Evolutionary conservation across 2,329 filamentous ascomycete genomes (phyloP), one percentile per base, ranked within the genome.

Genomic region (Alternaria gaisen): DNA sequence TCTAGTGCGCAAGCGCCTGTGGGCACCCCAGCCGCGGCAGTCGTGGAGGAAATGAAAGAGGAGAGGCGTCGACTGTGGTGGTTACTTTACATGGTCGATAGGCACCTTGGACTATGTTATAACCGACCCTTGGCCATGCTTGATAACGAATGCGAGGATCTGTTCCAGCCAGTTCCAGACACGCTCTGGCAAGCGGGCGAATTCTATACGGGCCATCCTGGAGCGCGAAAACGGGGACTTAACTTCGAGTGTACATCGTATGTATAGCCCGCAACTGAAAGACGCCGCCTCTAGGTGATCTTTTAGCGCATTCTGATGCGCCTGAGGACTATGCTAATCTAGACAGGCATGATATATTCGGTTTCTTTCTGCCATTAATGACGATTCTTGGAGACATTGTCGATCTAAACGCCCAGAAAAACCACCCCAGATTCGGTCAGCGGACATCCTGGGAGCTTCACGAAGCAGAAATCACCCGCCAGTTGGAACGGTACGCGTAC

Each of bases 371-470:
- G 30, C 94, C 94, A 2, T 81, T 97, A 51, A 97, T 97, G 94
- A 92, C 93, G 1, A 97, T 97, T 56, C 85, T 97, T 22, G 94
- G 94, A 55, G 93, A 95, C 75, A 94, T 97, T 53, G 92, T 97
- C 52, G 93, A 97, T 77, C 83, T 97, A 48, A 92, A 96, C 67
- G 93, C 97, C 76, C 91, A 92, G 10, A 89, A 91, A 56, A 96
- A 96, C 69, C 93, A 97, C 72, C 93, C 94, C 1, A 86, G 92
- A 26, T 96, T 97, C 73, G 93, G 93, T 1, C 82, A 91, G 42
- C 85, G 87, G 8, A 87, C 87, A 20, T 88, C 90, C 12, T 95
- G 91, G 89, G 91, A 95, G 61, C 87, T 89, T 26, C 90, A 93
- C 69, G 89, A 90, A 5, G 85, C 88, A 36, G 91, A 95, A 73